Base-by-base conservation (phyloP, 768 basidiomycete species). In the Mycena sanguinolenta region DNA sequence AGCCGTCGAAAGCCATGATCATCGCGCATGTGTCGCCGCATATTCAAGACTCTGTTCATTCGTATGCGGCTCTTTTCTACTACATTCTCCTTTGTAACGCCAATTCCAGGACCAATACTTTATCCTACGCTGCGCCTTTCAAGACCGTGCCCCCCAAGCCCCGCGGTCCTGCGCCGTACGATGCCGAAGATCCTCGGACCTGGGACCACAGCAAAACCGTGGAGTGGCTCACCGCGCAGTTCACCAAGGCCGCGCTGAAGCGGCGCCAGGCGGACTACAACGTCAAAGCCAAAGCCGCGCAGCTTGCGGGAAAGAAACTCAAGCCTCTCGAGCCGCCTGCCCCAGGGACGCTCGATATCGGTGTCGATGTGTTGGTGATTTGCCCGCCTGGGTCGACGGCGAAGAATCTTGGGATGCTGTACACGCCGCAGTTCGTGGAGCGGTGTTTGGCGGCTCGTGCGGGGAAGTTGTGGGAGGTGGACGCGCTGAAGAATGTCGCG, bases 11-110 rank as follows among this genome's bases (percentile, higher is more conserved):
- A 67, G 74, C 80, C 4, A 70, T 81, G 59, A 76, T 82, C 71
- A 80, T 82, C 70, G 81, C 81, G 10, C 81, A 82, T 65, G 79
- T 80, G 19, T 82, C 81, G 21, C 81, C 81, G 5, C 80, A 81
- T 65, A 79, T 82, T 36, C 80, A 81, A 58, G 81, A 82, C 63
- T 67, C 76, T 7, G 70, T 75, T 16, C 81, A 81, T 63, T 73
- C 72, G 72, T 73, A 28, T n/a, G 72, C 60, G 16, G 19, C 44
- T 19, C 34, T 16, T 46, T 34, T 34, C 32, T 5, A 34, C 34
- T 25, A 9, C 13, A 17, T 6, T 42, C 55, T 34, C 27, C 13
- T 30, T 14, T 6, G 3, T 5, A 12, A 5, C 23, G 19, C 49
- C 25, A 57, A 23, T 27, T 28, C 17, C 10, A 79, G 78, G 59